Evolutionary conservation across 2,329 filamentous ascomycete species (phyloP).

Genomic region (Coniochaeta sp.): DNA sequence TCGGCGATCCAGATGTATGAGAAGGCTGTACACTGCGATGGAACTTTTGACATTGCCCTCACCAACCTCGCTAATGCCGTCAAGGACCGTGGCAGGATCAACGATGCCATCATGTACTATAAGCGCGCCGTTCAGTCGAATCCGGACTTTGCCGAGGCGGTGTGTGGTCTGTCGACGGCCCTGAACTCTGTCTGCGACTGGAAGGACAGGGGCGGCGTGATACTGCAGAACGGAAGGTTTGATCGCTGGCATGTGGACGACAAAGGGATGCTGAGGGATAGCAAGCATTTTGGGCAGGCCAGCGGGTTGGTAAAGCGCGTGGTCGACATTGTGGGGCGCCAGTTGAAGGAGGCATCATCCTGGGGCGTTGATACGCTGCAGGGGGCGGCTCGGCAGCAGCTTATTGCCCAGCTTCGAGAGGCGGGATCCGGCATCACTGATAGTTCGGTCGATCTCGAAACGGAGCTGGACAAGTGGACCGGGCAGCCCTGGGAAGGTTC

Average conservation of each 20-base stretch:
- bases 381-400: constrained; percentile 40
- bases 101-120: constrained; percentile 89
- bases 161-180: constrained; percentile 90
- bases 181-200: constrained; percentile 96
- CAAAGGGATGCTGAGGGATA: constrained; percentile 74
- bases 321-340: constrained; percentile 81
- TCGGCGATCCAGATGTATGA: constrained; percentile 97
- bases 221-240: constrained; percentile 62
- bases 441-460: constrained; percentile 27
- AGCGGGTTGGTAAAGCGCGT: constrained; percentile 87
- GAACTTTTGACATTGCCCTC: constrained; percentile 92
- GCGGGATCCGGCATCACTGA: constrained; percentile 28
- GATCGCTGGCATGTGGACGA: constrained; percentile 94
- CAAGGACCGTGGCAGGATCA: constrained; percentile 89
- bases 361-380: constrained; percentile 75
- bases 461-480: constrained; percentile 53
- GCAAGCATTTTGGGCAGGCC: constrained; percentile 34
- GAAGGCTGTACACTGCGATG: constrained; percentile 83
- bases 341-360: constrained; percentile 74
- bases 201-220: constrained; percentile 80
- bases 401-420: constrained; percentile 39
- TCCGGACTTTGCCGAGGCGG: constrained; percentile 92
- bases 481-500: constrained; percentile 83
- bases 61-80: constrained; percentile 97
- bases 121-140: constrained; percentile 84